A percentile compares a stretch with the other conserved stretches of the same genome.
Evolutionary conservation across 257 asterid species (phyloP).

Genomic region (Penstemon barbatus): DNA sequence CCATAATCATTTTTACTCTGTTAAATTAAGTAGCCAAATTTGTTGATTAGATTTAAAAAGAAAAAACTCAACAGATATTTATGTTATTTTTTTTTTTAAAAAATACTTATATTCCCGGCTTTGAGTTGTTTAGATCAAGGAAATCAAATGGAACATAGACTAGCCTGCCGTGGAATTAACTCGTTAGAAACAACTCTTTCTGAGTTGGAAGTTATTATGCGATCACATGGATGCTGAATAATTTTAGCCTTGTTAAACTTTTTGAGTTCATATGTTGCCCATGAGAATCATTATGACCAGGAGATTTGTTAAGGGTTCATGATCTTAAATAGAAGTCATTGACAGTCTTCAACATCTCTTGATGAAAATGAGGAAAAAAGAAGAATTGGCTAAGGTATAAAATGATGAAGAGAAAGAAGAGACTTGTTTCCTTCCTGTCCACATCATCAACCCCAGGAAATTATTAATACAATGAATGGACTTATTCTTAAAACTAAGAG

Average conservation of each 20-base stretch:
- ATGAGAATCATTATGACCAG: neutral
- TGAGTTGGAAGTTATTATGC: conserved; percentile 5
- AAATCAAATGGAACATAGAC: neutral
- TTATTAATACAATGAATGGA: conserved; percentile 10
- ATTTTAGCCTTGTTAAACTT: neutral
- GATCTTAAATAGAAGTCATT: neutral
- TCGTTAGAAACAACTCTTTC: neutral
- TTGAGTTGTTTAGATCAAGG: conserved; percentile 4
- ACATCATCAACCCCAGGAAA: neutral
- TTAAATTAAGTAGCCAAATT: conserved; percentile 5
- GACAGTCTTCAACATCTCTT: neutral
- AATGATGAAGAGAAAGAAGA: conserved; percentile 1
- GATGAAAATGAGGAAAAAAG: neutral
- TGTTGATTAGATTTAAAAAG: conserved; percentile 10
- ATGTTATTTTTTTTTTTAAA: neutral
- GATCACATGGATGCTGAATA: too few relatives aligned
- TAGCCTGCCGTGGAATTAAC: neutral
- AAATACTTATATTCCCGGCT: conserved; percentile 1
- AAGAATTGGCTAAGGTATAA: neutral
- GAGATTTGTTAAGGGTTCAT: neutral
- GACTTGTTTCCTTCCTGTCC: neutral
- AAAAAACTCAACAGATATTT: neutral
- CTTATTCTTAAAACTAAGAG: neutral
- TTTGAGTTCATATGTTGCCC: neutral
- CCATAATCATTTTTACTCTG: neutral